A percentile compares a stretch with the other conserved stretches of the same genome.
These are phyloP conservation scores for Syzygium syzygioides DNA, from an alignment of 441 rosid species.

Conservation along the genomic window DNA sequence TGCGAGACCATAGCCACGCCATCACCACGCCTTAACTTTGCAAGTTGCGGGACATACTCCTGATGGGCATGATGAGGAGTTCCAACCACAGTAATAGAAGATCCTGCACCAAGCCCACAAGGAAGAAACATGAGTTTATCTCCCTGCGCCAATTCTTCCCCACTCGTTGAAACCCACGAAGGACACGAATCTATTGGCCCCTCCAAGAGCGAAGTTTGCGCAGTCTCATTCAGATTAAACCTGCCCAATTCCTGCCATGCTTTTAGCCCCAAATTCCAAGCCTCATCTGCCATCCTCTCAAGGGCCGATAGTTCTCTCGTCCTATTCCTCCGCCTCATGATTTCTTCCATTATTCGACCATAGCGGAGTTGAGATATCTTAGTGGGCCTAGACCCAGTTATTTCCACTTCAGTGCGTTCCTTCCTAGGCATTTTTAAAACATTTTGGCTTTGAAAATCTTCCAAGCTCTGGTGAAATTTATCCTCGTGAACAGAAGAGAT, in stretches of 20 bases:
- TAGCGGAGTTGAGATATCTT: conserved; percentile 56
- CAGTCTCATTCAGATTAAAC: conserved; percentile 36
- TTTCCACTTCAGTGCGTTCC: conserved; percentile 32
- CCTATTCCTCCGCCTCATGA: conserved; percentile 62
- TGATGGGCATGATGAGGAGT: conserved; percentile 74
- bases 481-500: conserved; percentile 60
- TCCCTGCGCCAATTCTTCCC: conserved; percentile 60
- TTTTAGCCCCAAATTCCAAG: conserved; percentile 81
- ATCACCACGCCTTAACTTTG: conserved; percentile 35
- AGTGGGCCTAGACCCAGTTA: conserved; percentile 21
- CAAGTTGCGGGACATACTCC: conserved; percentile 74
- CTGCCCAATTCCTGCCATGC: conserved; percentile 84
- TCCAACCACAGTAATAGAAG: conserved; percentile 83
- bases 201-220: conserved; percentile 29
- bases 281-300: conserved; percentile 88
- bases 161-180: conserved; percentile 64
- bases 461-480: conserved; percentile 54
- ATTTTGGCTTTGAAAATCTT: conserved; percentile 42
- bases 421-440: conserved; percentile 52
- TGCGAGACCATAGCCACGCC: conserved; percentile 79
- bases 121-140: conserved; percentile 78
- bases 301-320: conserved; percentile 52
- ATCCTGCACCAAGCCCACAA: conserved; percentile 91
- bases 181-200: conserved; percentile 63
- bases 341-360: conserved; percentile 71